phyloP scores from a whole-genome alignment of 2,329 filamentous ascomycete species.

The Triangularia setosa region DNA sequence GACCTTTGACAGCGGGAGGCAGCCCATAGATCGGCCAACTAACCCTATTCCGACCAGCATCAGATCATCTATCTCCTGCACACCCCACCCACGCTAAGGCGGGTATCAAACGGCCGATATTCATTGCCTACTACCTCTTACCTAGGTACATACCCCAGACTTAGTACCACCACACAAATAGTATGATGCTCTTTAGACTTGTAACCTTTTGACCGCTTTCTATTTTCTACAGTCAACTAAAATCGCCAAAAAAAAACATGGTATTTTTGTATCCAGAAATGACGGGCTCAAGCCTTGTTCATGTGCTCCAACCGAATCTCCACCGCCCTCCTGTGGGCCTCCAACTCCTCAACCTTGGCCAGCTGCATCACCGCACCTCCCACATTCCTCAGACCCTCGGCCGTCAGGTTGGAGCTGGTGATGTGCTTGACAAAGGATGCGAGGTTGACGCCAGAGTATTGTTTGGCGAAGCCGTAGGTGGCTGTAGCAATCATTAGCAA shows the following conservation, averaged over 20 bases:
- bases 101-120: not conserved
- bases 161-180: not conserved
- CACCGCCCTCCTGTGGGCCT: constrained; percentile 87
- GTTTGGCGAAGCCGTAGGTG: constrained; percentile 96
- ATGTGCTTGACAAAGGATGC: constrained; percentile 98
- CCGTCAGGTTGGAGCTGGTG: constrained; percentile 85
- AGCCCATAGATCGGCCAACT: not conserved
- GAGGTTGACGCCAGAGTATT: constrained; percentile 96
- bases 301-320: constrained; percentile 68
- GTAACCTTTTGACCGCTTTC: not conserved
- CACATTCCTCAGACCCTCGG: constrained; percentile 79
- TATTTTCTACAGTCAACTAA: not conserved
- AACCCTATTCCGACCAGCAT: not conserved
- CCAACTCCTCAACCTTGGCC: constrained; percentile 88
- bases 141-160: not conserved
- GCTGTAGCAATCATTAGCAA: constrained; percentile 48
- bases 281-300: constrained; percentile 28
- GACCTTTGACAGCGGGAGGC: not conserved
- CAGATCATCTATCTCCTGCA: not conserved
- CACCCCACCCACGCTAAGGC: not conserved
- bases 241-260: not conserved
- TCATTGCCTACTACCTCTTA: not conserved
- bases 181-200: not conserved
- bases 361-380: constrained; percentile 90
- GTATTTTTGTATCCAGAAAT: not conserved